Conservation (phyloP, 352 stramenopile genomes). For the Phytophthora melonis region DNA sequence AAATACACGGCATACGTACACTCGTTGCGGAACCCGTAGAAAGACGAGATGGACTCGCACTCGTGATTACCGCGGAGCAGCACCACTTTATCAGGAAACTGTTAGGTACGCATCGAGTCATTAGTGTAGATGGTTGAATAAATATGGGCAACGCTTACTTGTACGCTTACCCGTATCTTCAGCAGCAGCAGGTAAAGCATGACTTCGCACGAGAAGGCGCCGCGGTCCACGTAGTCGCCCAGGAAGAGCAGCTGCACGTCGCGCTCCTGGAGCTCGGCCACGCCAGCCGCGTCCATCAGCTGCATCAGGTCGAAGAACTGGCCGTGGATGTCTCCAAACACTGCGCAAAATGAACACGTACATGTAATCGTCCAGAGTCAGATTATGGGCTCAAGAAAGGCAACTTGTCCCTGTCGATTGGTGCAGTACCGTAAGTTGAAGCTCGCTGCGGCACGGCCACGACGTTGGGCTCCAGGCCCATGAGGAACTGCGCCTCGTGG, state of each 20-base stretch:
- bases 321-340: slow-evolving; percentile 85
- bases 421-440: slow-evolving; percentile 40
- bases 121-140: neutral
- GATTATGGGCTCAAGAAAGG: slow-evolving; percentile 12
- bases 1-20: slow-evolving; percentile 37
- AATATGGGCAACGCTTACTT: neutral
- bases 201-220: slow-evolving; percentile 84
- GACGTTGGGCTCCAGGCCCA: slow-evolving; percentile 70
- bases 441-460: slow-evolving; percentile 47
- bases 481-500: slow-evolving; percentile 68
- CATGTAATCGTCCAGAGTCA: slow-evolving; percentile 5
- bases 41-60: slow-evolving; percentile 88
- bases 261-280: slow-evolving; percentile 50
- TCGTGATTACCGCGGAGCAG: slow-evolving; percentile 86
- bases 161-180: slow-evolving; percentile 53
- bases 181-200: slow-evolving; percentile 83
- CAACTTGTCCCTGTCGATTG: slow-evolving; percentile 22
- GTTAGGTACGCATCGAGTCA: neutral
- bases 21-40: slow-evolving; percentile 87
- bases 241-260: slow-evolving; percentile 78
- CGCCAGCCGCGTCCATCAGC: slow-evolving; percentile 59
- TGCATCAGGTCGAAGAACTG: slow-evolving; percentile 84
- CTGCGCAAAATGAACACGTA: slow-evolving; percentile 39
- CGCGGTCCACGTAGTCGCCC: slow-evolving; percentile 84
- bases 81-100: slow-evolving; percentile 71